phyloP scores from a whole-genome alignment of 176 grass and related monocot genomes.

The Bromus sterilis region DNA sequence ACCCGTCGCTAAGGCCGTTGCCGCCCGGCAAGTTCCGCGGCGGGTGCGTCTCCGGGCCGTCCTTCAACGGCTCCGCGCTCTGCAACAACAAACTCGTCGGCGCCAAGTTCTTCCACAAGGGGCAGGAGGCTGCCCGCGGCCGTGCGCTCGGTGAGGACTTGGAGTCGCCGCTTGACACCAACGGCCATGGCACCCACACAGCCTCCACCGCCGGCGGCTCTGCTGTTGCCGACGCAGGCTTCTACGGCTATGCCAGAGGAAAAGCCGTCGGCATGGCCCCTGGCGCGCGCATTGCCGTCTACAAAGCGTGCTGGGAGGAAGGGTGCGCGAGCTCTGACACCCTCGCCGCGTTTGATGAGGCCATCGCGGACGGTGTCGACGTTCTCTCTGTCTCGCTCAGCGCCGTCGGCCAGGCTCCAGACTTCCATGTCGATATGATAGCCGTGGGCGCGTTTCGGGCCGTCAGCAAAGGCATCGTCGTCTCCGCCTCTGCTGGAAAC shows the following conservation, averaged over 20 bases:
- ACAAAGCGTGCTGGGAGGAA: slow-evolving; percentile 22
- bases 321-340: neutral
- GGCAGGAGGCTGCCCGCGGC: slow-evolving; percentile 20
- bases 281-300: neutral
- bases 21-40: no score
- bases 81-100: no score
- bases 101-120: slow-evolving; percentile 40
- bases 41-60: no score
- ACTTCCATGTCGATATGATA: neutral
- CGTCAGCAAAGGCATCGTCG: neutral
- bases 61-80: no score
- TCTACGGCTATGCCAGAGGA: slow-evolving; percentile 11
- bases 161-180: neutral
- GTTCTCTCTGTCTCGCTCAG: slow-evolving; percentile 13
- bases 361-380: slow-evolving; percentile 4
- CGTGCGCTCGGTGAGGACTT: neutral
- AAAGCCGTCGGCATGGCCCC: slow-evolving; percentile 16
- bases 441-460: slow-evolving; percentile 35
- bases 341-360: slow-evolving; percentile 1
- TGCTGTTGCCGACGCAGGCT: neutral
- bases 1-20: no score
- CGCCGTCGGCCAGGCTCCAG: neutral
- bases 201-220: neutral
- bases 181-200: slow-evolving; percentile 30
- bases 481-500: neutral